These are phyloP conservation scores for Alternaria postmessia DNA, from an alignment of 2,329 filamentous ascomycete genomes.

Conservation along the genomic window DNA sequence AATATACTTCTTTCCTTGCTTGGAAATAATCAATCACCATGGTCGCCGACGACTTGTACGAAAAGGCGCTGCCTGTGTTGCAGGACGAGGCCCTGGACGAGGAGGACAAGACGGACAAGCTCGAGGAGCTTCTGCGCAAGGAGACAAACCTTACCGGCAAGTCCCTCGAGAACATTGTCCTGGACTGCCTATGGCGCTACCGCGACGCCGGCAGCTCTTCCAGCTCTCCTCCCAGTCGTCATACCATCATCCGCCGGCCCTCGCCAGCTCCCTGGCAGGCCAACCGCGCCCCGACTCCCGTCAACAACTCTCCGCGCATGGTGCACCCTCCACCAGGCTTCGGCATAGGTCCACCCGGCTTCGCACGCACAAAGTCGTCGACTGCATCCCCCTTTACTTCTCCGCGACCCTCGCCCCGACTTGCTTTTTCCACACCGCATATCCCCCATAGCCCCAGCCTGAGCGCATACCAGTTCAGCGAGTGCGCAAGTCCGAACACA, in stretches of 20 bases:
- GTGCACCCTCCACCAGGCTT: conserved; percentile 85
- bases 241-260: conserved; percentile 86
- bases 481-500: conserved; percentile 73
- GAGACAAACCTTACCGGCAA: conserved; percentile 78
- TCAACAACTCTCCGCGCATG: conserved; percentile 82
- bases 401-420: conserved; percentile 87
- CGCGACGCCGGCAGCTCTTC: conserved; percentile 69
- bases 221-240: conserved; percentile 82
- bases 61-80: conserved; percentile 87
- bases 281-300: conserved; percentile 75
- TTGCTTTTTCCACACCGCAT: conserved; percentile 85
- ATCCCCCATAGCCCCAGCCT: conserved; percentile 94
- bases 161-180: conserved; percentile 84
- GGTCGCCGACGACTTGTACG: conserved; percentile 92
- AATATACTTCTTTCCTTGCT: conserved; percentile 8
- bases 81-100: conserved; percentile 84
- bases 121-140: conserved; percentile 84
- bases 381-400: conserved; percentile 92
- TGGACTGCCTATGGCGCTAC: conserved; percentile 90
- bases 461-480: conserved; percentile 95
- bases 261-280: conserved; percentile 94
- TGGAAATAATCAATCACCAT: conserved; percentile 61
- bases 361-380: conserved; percentile 75
- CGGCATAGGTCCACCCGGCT: conserved; percentile 73
- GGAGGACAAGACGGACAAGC: conserved; percentile 91